A percentile compares a stretch with the other conserved stretches of the same genome.
These are phyloP conservation scores for Trichosporon sp. DNA, from an alignment of 1,284 basidiomycete species.

Conservation along the genomic window DNA sequence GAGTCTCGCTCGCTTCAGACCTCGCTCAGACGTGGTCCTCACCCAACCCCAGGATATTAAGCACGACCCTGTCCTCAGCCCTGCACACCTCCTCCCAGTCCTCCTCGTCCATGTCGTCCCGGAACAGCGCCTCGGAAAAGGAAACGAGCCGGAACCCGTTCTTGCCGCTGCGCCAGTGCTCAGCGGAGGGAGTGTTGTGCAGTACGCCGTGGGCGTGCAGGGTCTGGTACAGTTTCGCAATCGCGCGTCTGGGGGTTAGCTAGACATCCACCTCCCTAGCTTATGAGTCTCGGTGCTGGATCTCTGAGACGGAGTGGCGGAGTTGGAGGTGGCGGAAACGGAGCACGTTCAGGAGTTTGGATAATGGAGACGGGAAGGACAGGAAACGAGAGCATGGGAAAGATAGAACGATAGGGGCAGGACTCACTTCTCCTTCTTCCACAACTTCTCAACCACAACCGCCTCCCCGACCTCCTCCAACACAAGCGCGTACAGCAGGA, in stretches of 20 bases:
- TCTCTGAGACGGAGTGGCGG: too few species aligned
- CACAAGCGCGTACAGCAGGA: background rate
- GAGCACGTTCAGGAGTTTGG: too few species aligned
- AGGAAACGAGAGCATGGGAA: too few species aligned
- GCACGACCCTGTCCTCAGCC: background rate
- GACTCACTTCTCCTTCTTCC: conserved; percentile 5
- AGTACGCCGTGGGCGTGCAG: conserved; percentile 12
- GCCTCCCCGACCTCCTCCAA: background rate
- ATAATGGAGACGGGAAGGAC: too few species aligned
- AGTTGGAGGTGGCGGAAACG: too few species aligned
- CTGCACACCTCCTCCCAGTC: background rate
- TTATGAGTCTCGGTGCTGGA: too few species aligned
- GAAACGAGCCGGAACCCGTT: background rate
- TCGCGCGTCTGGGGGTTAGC: conserved; percentile 9
- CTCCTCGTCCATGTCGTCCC: background rate
- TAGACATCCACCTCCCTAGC: too few species aligned
- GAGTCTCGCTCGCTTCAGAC: too few species aligned
- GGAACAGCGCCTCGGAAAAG: conserved; percentile 4
- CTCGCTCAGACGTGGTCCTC: background rate
- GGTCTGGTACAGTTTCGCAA: background rate
- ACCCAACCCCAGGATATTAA: background rate
- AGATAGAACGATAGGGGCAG: too few species aligned
- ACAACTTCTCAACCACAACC: background rate
- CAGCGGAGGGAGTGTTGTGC: background rate
- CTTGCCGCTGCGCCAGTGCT: background rate